phyloP scores from a whole-genome alignment of 345 rosid genomes.

The Lepidium aucheri region DNA sequence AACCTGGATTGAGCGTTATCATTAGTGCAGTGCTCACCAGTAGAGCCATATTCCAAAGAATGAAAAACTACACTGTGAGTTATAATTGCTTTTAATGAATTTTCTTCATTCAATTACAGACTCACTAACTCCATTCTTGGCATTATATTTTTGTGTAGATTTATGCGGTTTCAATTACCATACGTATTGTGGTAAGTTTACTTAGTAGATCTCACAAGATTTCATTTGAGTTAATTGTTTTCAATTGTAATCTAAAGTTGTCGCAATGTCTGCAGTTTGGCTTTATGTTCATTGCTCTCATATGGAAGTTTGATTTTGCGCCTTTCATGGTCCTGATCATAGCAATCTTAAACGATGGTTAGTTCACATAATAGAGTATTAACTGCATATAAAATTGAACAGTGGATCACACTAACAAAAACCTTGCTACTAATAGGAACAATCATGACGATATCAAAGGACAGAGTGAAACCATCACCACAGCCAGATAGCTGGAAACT shows the following conservation, averaged over 20 bases:
- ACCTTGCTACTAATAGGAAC: constrained; percentile 39
- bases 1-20: constrained; percentile 91
- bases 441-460: constrained; percentile 88
- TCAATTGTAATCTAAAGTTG: too few relatives aligned
- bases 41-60: constrained; percentile 90
- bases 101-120: too few relatives aligned
- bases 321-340: constrained; percentile 93
- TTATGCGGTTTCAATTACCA: constrained; percentile 89
- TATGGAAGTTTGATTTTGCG: constrained; percentile 70
- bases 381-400: not conserved
- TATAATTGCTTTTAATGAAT: not conserved
- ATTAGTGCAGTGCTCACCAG: constrained; percentile 90
- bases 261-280: too few relatives aligned
- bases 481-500: constrained; percentile 92
- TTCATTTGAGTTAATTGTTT: too few relatives aligned
- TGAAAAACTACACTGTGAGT: constrained; percentile 71
- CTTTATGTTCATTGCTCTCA: too few relatives aligned
- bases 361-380: not conserved
- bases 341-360: constrained; percentile 85
- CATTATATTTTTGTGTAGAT: constrained; percentile 38
- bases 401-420: not conserved
- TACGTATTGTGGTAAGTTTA: constrained; percentile 77
- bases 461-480: constrained; percentile 83
- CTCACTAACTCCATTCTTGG: too few relatives aligned
- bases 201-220: too few relatives aligned